phyloP scores from a whole-genome alignment of 2,329 filamentous ascomycete species.

The Neodidymelliopsis sp. region DNA sequence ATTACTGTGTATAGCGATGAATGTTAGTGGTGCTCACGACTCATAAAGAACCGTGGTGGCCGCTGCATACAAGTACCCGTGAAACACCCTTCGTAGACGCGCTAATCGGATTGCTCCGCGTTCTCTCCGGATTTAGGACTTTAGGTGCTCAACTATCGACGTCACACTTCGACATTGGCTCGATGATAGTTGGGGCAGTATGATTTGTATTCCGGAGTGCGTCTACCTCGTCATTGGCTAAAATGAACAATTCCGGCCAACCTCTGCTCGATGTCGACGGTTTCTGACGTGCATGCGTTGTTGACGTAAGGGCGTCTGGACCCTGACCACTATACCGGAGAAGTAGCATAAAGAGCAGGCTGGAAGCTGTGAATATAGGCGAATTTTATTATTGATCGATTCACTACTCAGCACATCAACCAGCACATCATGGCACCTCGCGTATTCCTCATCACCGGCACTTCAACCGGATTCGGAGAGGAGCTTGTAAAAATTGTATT shows the following conservation, averaged over 20 bases:
- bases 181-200: not conserved
- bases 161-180: conserved; percentile 1
- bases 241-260: not conserved
- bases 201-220: not conserved
- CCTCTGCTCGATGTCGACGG: not conserved
- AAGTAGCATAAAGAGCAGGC: conserved; percentile 5
- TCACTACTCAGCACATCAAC: not conserved
- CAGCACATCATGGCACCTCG: conserved; percentile 49
- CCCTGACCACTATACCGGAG: not conserved
- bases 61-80: too few relatives aligned
- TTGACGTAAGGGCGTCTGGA: conserved; percentile 11
- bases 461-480: conserved; percentile 56
- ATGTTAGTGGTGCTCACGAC: too few relatives aligned
- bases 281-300: conserved; percentile 1
- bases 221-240: not conserved
- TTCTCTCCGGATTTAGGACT: not conserved
- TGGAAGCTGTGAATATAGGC: not conserved
- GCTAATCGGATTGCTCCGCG: not conserved
- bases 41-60: too few relatives aligned
- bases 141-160: conserved; percentile 1
- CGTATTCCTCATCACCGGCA: conserved; percentile 58
- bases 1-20: too few relatives aligned
- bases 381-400: not conserved
- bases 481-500: conserved; percentile 54
- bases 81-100: too few relatives aligned